phyloP scores from a whole-genome alignment of 306 rosid species.

The Trichosanthes cucumerina region DNA sequence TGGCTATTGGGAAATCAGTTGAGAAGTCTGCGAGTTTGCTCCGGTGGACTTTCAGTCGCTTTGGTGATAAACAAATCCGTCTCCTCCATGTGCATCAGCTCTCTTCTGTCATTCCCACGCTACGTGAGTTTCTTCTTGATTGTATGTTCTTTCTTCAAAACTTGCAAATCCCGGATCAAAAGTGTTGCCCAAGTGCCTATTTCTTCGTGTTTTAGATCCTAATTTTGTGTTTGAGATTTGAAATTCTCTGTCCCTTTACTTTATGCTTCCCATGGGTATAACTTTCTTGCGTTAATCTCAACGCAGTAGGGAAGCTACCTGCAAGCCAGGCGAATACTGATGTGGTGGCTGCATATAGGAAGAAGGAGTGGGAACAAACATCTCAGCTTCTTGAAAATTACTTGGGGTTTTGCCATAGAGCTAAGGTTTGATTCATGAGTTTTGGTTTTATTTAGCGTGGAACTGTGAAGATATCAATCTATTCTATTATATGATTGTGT shows the following conservation, averaged over 20 bases:
- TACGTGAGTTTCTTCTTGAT: slow-evolving; percentile 28
- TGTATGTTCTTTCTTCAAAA: neutral
- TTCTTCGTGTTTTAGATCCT: neutral
- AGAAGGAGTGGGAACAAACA: slow-evolving; percentile 46
- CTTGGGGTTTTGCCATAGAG: slow-evolving; percentile 34
- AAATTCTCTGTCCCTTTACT: neutral
- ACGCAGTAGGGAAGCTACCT: slow-evolving; percentile 79
- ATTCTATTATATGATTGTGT: neutral
- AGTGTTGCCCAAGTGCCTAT: neutral
- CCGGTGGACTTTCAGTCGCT: slow-evolving; percentile 45
- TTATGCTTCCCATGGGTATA: neutral
- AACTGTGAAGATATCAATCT: neutral
- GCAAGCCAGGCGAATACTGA: slow-evolving; percentile 51
- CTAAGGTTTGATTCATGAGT: slow-evolving; percentile 37
- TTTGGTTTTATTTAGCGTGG: neutral
- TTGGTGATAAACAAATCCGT: slow-evolving; percentile 32
- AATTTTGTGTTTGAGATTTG: neutral
- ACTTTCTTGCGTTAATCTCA: neutral
- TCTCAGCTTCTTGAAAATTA: slow-evolving; percentile 34
- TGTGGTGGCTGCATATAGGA: slow-evolving; percentile 54
- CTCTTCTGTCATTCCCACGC: slow-evolving; percentile 64
- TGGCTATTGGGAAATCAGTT: slow-evolving; percentile 61
- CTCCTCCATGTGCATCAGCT: slow-evolving; percentile 64
- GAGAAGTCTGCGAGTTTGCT: slow-evolving; percentile 48
- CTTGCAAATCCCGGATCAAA: neutral